Evolutionary conservation across 2,329 filamentous ascomycete species (phyloP).

Genomic region (Sporothrix phasma): DNA sequence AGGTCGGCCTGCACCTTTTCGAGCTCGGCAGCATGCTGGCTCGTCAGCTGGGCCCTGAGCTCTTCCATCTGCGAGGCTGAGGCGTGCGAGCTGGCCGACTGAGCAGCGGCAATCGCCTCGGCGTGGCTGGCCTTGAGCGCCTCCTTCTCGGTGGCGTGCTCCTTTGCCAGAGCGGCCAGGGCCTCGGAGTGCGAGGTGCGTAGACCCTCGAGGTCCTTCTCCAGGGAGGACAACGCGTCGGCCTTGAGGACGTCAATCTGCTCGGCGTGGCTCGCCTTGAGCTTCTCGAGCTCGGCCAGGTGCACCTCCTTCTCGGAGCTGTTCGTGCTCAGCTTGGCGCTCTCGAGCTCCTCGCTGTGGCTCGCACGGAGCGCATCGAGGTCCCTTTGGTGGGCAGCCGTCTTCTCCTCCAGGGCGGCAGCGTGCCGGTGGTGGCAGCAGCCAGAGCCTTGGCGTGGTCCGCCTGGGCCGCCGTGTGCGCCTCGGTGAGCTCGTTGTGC

Average conservation of each 20-base stretch:
- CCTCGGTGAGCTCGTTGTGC: slow-evolving; percentile 37
- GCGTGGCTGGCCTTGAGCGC: slow-evolving; percentile 27
- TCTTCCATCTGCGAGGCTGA: slow-evolving; percentile 27
- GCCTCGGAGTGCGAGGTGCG: slow-evolving; percentile 35
- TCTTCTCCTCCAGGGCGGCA: slow-evolving; percentile 39
- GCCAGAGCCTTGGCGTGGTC: slow-evolving; percentile 34
- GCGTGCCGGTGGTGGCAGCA: slow-evolving; percentile 34
- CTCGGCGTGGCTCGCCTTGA: slow-evolving; percentile 45
- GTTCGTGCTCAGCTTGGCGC: slow-evolving; percentile 42
- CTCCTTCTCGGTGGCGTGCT: slow-evolving; percentile 31
- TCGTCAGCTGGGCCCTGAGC: slow-evolving; percentile 33
- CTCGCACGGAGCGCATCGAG: slow-evolving; percentile 46
- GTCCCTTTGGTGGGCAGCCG: slow-evolving; percentile 43
- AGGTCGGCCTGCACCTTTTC: slow-evolving; percentile 32
- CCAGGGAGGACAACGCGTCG: slow-evolving; percentile 25
- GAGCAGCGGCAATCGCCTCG: slow-evolving; percentile 23
- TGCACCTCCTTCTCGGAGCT: slow-evolving; percentile 41
- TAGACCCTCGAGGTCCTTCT: slow-evolving; percentile 29
- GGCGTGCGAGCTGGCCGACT: slow-evolving; percentile 21
- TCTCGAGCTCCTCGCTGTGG: slow-evolving; percentile 50
- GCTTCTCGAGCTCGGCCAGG: slow-evolving; percentile 39
- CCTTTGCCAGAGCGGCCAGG: slow-evolving; percentile 34
- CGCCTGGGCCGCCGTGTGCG: slow-evolving; percentile 25
- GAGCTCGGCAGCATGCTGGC: slow-evolving; percentile 35
- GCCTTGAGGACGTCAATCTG: slow-evolving; percentile 27